Percentiles rank a stretch among this genome's conserved stretches.
Evolutionary conservation across 768 basidiomycete genomes (phyloP).

Genomic region (Amanita pseudoporphyria): DNA sequence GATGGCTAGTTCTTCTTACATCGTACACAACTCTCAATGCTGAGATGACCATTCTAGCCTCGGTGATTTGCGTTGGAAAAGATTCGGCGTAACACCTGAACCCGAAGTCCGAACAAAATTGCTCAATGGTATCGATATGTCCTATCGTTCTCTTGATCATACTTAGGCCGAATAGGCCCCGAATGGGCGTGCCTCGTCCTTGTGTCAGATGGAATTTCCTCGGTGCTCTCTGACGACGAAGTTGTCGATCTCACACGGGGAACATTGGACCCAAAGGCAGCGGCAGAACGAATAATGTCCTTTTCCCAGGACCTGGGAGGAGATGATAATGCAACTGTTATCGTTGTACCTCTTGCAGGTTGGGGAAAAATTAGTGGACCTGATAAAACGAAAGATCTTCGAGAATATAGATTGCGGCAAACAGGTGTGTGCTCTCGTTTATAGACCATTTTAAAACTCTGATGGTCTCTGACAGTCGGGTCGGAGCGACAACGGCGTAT

Average conservation of each 20-base stretch:
- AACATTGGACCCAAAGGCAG: slow-evolving; percentile 60
- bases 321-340: slow-evolving; percentile 85
- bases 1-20: slow-evolving; percentile 47
- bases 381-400: slow-evolving; percentile 72
- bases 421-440: slow-evolving; percentile 32
- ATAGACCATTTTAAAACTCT: not conserved
- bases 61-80: slow-evolving; percentile 84
- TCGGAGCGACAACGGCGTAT: slow-evolving; percentile 59
- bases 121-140: slow-evolving; percentile 47
- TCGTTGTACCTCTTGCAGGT: slow-evolving; percentile 87
- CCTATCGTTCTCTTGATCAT: not conserved
- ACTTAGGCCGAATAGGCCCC: slow-evolving; percentile 35
- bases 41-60: slow-evolving; percentile 37
- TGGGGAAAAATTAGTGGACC: slow-evolving; percentile 80
- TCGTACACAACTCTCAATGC: not conserved
- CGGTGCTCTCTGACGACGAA: slow-evolving; percentile 87
- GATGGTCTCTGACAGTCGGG: slow-evolving; percentile 32
- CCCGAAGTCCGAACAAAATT: slow-evolving; percentile 77
- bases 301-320: slow-evolving; percentile 85
- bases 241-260: slow-evolving; percentile 82
- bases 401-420: slow-evolving; percentile 70
- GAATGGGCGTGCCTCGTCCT: slow-evolving; percentile 85
- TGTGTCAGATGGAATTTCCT: slow-evolving; percentile 91
- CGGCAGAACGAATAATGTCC: slow-evolving; percentile 74
- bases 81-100: slow-evolving; percentile 87